Percentiles rank a stretch among this genome's conserved stretches.
Evolutionary conservation across 345 rosid genomes (phyloP).

Genomic region (Passiflora organensis): DNA sequence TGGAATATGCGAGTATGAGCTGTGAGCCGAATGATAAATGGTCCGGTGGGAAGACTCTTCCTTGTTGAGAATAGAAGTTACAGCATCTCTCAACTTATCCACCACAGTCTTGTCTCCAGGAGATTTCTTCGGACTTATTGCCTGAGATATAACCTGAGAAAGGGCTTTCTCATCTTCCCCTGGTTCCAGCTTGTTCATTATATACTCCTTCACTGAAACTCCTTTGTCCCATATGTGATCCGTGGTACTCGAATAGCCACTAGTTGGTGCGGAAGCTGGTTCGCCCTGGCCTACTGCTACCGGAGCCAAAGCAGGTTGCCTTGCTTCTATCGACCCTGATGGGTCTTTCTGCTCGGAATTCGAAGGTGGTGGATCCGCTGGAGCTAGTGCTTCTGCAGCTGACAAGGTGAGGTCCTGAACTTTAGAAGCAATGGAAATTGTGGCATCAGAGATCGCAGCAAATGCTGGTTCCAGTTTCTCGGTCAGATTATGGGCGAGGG

Average conservation of each 20-base stretch:
- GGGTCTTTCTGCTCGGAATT: not conserved
- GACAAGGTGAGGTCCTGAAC: slow-evolving; percentile 40
- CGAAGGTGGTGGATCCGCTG: slow-evolving; percentile 3
- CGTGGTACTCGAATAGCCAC: not conserved
- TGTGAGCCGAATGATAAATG: slow-evolving; percentile 22
- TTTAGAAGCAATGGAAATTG: slow-evolving; percentile 42
- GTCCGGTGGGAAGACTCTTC: slow-evolving; percentile 23
- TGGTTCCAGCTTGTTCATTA: slow-evolving; percentile 58
- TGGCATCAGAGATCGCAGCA: slow-evolving; percentile 40
- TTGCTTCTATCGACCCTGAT: not conserved
- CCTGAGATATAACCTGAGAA: slow-evolving; percentile 53
- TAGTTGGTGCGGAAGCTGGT: slow-evolving; percentile 10
- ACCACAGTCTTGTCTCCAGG: slow-evolving; percentile 37
- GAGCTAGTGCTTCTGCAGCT: slow-evolving; percentile 11
- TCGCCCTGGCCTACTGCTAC: slow-evolving; percentile 1
- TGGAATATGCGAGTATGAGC: slow-evolving; percentile 27
- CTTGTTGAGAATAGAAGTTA: slow-evolving; percentile 36
- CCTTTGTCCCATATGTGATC: slow-evolving; percentile 57
- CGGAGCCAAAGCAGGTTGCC: slow-evolving; percentile 1
- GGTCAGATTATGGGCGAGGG: slow-evolving; percentile 33
- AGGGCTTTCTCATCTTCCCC: slow-evolving; percentile 75
- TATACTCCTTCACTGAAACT: slow-evolving; percentile 69
- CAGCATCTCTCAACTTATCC: slow-evolving; percentile 42
- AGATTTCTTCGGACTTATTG: slow-evolving; percentile 50
- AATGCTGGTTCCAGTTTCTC: slow-evolving; percentile 49